These are phyloP conservation scores for Penicillium hordei DNA, from an alignment of 2,329 filamentous ascomycete genomes.

Conservation along the genomic window DNA sequence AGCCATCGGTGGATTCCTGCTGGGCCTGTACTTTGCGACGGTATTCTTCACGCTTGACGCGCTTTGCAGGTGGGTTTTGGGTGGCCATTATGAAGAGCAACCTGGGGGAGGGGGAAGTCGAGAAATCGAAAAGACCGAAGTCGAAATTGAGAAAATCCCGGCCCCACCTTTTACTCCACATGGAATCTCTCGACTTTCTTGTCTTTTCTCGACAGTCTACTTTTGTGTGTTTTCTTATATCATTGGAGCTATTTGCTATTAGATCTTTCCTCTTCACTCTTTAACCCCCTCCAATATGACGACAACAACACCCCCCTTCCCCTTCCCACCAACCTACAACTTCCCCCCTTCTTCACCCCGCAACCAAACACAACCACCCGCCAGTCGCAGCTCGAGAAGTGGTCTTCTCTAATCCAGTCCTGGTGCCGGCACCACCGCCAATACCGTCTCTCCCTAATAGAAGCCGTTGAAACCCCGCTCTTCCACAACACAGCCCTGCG, in stretches of 20 bases:
- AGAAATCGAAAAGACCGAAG: constrained; percentile 2
- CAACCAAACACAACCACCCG: constrained; percentile 49
- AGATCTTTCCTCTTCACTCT: not conserved
- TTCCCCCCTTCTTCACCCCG: constrained; percentile 56
- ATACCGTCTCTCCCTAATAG: constrained; percentile 70
- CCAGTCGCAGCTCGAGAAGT: constrained; percentile 66
- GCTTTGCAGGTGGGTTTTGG: constrained; percentile 53
- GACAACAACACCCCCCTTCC: constrained; percentile 31
- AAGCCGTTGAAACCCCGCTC: constrained; percentile 58
- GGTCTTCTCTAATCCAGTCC: constrained; percentile 78
- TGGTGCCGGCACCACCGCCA: constrained; percentile 79
- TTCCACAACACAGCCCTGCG: constrained; percentile 52
- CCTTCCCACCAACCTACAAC: constrained; percentile 45
- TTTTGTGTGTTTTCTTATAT: not conserved
- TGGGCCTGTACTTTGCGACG: constrained; percentile 39
- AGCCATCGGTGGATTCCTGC: constrained; percentile 21
- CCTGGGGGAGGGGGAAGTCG: constrained; percentile 8
- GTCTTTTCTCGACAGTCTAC: not conserved
- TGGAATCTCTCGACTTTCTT: not conserved
- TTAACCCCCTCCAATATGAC: constrained; percentile 1
- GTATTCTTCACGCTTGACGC: constrained; percentile 66
- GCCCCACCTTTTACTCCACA: constrained; percentile 14
- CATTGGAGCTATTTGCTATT: not conserved
- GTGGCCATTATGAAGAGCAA: constrained; percentile 17
- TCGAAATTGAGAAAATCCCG: constrained; percentile 11